phyloP scores from a whole-genome alignment of 2,329 filamentous ascomycete species.

The Xylaria arbuscula region DNA sequence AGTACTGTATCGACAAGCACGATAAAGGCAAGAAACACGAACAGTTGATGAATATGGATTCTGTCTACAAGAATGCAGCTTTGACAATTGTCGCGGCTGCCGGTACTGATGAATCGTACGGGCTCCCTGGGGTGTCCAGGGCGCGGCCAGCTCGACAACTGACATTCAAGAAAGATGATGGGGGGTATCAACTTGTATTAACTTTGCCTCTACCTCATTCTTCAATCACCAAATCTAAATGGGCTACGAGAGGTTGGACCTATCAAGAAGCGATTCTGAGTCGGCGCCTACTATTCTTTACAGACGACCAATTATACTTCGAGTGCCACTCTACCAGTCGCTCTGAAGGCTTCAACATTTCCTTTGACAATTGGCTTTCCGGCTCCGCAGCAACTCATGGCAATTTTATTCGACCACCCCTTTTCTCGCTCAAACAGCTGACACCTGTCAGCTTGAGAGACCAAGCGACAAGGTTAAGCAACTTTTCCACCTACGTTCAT shows the following conservation, averaged over 20 bases:
- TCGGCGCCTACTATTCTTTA: conserved; percentile 49
- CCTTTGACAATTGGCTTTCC: neutral
- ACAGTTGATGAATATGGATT: conserved; percentile 12
- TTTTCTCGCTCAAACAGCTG: conserved; percentile 23
- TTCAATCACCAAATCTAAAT: conserved; percentile 31
- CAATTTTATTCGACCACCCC: conserved; percentile 5
- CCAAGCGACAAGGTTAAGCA: conserved; percentile 9
- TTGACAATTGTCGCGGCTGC: conserved; percentile 18
- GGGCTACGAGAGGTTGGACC: conserved; percentile 49
- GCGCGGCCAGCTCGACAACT: neutral
- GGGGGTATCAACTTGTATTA: neutral
- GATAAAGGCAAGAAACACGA: conserved; percentile 13
- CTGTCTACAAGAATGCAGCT: conserved; percentile 7
- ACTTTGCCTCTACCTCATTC: conserved; percentile 13
- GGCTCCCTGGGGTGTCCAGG: conserved; percentile 1
- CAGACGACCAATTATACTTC: conserved; percentile 42
- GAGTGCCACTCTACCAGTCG: conserved; percentile 33
- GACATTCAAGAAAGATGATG: neutral
- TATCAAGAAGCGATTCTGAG: conserved; percentile 51
- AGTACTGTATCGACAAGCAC: conserved; percentile 14
- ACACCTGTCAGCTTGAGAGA: neutral
- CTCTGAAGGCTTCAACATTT: conserved; percentile 27
- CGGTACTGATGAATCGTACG: neutral
- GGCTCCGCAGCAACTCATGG: neutral
- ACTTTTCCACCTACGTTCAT: conserved; percentile 29